Base-by-base conservation (phyloP, 331 rosid genomes). In the Cucumis variabilis region DNA sequence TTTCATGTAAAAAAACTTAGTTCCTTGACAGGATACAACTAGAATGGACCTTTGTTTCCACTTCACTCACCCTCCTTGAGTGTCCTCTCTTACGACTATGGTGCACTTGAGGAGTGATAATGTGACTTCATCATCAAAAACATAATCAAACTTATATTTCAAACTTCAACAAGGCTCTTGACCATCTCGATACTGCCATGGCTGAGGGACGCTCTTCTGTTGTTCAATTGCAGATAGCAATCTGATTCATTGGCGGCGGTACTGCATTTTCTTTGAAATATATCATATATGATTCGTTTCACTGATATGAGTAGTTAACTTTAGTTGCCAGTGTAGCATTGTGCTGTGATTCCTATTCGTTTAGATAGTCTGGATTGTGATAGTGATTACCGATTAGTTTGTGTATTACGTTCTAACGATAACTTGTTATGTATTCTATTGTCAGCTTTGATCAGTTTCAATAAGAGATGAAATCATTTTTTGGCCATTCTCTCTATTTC, bases 231-330 rank as follows among this genome's bases (percentile, higher is more conserved):
- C 89, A 88, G 88, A 90, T 89, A 83, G 80, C 90, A 87, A 82
- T 92, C 89, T 87, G 89, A 44, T 90, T 89, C 89, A 86, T 85
- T 46, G 93, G 92, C 89, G 88, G 93, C 71, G 93, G 93, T 90
- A 82, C 67, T 24, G 17, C 68, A 63, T 25, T 87, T 28, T 1
- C 15, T 28, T 33, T 16, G 41, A 33, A 65, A 19, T n/a, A 3
- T 33, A 33, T 33, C 37, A 51, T 53, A 53, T 46, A 15, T 2
- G 37, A 48, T 24, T 77, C 33, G 5, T 46, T 46, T 78, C 44
- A 51, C 28, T 44, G 53, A 74, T n/a, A n/a, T 23, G 37, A 33
- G 37, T 33, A 33, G 37, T 33, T 33, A 33, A 33, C 37, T 33
- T 33, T 33, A 33, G 37, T 33, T 33, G 3, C 37, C 37, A 33